Evolutionary conservation across 176 grass and related monocot species (phyloP).

Genomic region (Cenchrus americanus): DNA sequence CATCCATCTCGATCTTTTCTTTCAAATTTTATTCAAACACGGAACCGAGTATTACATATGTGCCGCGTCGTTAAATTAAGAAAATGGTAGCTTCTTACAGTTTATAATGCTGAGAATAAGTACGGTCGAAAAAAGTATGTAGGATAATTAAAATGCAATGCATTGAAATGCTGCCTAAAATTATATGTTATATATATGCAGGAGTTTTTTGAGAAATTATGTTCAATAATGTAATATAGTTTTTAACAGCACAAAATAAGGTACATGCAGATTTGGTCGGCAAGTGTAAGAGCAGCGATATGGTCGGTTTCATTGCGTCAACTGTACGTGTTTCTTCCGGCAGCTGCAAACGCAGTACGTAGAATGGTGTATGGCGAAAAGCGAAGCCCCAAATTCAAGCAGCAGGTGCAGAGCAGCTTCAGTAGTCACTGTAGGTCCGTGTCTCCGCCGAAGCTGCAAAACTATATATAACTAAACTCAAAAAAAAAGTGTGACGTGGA

Average conservation of each 20-base stretch:
- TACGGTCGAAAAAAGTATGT: too few relatives aligned
- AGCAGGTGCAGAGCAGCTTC: conserved; percentile 45
- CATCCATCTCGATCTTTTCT: neutral
- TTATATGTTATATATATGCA: too few relatives aligned
- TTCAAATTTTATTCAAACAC: neutral
- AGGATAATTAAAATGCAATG: too few relatives aligned
- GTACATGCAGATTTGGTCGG: neutral
- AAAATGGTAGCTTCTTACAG: too few relatives aligned
- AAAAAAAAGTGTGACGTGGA: conserved; percentile 35
- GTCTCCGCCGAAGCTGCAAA: conserved; percentile 40
- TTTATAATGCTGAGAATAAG: too few relatives aligned
- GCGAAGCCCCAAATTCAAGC: neutral
- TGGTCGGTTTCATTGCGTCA: neutral
- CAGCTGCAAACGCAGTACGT: neutral
- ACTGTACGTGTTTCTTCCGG: neutral
- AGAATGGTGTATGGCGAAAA: neutral
- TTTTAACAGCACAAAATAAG: neutral
- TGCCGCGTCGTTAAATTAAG: too few relatives aligned
- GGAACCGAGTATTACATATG: neutral
- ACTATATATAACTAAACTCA: neutral
- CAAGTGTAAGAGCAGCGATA: neutral
- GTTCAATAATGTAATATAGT: too few relatives aligned
- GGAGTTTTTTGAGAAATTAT: too few relatives aligned
- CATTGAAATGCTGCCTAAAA: too few relatives aligned
- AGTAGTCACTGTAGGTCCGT: conserved; percentile 25